phyloP scores from a whole-genome alignment of 257 asterid species.

The Solanum paucissectum region DNA sequence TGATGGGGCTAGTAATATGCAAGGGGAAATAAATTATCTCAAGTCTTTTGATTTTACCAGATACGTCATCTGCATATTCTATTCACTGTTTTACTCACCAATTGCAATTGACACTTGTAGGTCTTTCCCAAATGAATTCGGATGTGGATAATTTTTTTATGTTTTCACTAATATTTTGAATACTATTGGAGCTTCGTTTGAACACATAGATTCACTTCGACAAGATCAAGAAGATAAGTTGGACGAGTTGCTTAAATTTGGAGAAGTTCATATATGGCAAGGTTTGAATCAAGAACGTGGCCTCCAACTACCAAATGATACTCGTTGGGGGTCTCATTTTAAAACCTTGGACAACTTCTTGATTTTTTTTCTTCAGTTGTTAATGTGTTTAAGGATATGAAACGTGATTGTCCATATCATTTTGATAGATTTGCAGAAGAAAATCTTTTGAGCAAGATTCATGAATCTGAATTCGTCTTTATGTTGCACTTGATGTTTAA shows the following conservation, averaged over 20 bases:
- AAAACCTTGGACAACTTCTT: background rate
- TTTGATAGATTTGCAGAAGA: background rate
- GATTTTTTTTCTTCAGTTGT: background rate
- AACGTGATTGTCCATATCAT: background rate
- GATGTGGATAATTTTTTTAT: background rate
- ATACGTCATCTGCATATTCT: background rate
- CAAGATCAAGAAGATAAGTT: background rate
- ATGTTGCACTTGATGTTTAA: background rate
- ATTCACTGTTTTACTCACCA: background rate
- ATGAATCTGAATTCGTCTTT: background rate
- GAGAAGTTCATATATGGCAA: background rate
- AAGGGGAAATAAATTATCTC: background rate
- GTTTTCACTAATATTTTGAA: background rate
- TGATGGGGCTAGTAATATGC: background rate
- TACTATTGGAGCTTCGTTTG: background rate
- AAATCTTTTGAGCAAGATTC: background rate
- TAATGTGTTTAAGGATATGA: background rate
- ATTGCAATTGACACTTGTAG: background rate
- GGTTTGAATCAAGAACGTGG: background rate
- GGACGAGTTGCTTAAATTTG: background rate
- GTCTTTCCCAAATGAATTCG: background rate
- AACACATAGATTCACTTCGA: background rate
- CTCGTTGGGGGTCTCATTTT: background rate
- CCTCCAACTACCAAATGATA: background rate
- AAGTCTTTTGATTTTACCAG: background rate